Evolutionary conservation across 2,329 filamentous ascomycete species (phyloP), one percentile per base, ranked within the genome.

Genomic region (Lachnellula hyalina): DNA sequence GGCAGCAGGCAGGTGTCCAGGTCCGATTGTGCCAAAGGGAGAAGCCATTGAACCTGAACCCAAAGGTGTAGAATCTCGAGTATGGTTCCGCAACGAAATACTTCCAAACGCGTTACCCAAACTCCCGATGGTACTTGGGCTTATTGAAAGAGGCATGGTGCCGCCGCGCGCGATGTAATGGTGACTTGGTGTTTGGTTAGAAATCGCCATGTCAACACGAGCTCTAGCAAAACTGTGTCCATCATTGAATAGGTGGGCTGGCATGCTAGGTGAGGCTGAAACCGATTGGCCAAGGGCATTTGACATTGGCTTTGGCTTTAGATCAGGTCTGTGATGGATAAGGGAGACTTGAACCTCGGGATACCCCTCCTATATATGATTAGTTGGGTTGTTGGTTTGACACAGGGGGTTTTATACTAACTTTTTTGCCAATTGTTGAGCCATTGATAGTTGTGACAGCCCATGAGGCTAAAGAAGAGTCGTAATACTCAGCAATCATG

Each of bases 401-500:
- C n/a, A 44, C 2, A 25, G 19, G 19, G 12, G 19, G 4, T 12
- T 8, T 9, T 44, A 14, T 23, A 44, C 41, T 19, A 21, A 44
- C 36, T 35, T 40, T 25, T 50, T 53, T 47, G n/a, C 41, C 28
- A 21, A 49, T 8, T 8, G 21, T 17, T 21, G 28, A 38, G 19
- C 36, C 32, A 40, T 49, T 34, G 7, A 52, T n/a, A 53, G 70
- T 71, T 7, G 71, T 64, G 3, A 75, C 68, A 5, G 76, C 75
- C 4, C 63, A 63, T 15, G 73, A 46, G 9, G 77, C 77, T 50
- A 74, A 67, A 2, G 74, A 71, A 21, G 73, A 70, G 56, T 83
- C 79, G 51, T 74, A 76, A 54, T 77, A 84, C 61, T 84, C 81
- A 2, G 76, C 75, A 47, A 81, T 67, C 7, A 77, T 76, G 51